phyloP scores from a whole-genome alignment of 2,329 filamentous ascomycete genomes.

The Pezicula neosporulosa region DNA sequence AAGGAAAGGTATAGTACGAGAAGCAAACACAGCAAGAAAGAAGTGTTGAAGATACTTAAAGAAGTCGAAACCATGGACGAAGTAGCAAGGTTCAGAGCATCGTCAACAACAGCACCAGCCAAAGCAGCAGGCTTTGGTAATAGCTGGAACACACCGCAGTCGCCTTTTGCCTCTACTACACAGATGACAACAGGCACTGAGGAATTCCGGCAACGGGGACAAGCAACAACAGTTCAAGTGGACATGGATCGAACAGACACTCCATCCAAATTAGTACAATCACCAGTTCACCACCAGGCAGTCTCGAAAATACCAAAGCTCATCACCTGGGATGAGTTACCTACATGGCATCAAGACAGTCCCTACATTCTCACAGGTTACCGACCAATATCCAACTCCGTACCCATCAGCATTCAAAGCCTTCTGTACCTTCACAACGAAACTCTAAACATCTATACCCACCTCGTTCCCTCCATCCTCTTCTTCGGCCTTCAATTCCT shows the following conservation, averaged over 20 bases:
- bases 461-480: conserved; percentile 39
- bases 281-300: background rate
- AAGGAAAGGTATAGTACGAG: too few species aligned
- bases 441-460: conserved; percentile 39
- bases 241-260: background rate
- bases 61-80: too few species aligned
- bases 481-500: conserved; percentile 29
- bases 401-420: conserved; percentile 33
- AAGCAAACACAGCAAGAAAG: too few species aligned
- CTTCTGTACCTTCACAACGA: conserved; percentile 41
- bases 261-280: background rate
- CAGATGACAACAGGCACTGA: too few species aligned
- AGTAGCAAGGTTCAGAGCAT: too few species aligned
- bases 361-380: conserved; percentile 38
- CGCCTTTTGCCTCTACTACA: too few species aligned
- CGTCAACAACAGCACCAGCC: too few species aligned
- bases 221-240: background rate
- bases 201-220: too few species aligned
- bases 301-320: conserved; percentile 11
- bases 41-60: too few species aligned
- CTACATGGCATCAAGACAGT: conserved; percentile 40
- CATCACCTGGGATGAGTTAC: conserved; percentile 32
- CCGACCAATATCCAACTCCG: conserved; percentile 36
- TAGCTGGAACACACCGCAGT: too few species aligned
- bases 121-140: too few species aligned